These are phyloP conservation scores for Nicotiana tabacum DNA, from an alignment of 257 asterid species.

Conservation along the genomic window DNA sequence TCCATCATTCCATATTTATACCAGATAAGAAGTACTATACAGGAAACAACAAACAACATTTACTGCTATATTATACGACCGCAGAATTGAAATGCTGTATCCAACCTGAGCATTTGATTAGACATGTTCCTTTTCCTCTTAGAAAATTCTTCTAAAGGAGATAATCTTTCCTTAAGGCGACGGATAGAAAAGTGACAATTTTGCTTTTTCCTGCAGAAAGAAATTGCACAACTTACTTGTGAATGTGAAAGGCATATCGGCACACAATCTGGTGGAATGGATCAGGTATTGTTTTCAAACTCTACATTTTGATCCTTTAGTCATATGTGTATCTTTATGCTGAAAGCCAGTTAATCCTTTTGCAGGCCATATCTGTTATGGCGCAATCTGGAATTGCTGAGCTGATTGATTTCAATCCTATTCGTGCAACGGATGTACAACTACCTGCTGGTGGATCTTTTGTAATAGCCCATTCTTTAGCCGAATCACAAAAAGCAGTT, in stretches of 20 bases:
- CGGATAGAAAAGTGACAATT: background rate
- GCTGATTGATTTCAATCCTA: constrained; percentile 92
- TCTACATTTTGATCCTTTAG: constrained; percentile 3
- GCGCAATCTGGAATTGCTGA: constrained; percentile 91
- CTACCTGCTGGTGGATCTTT: constrained; percentile 87
- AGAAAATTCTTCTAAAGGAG: too few relatives aligned
- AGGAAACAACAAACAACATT: too few relatives aligned
- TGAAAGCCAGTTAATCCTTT: too few relatives aligned
- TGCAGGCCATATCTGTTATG: constrained; percentile 93
- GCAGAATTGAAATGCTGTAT: too few relatives aligned
- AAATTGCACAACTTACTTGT: constrained; percentile 90
- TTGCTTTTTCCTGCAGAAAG: constrained; percentile 48
- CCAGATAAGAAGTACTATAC: too few relatives aligned
- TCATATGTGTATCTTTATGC: background rate
- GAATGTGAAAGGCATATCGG: constrained; percentile 96
- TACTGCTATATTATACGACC: too few relatives aligned
- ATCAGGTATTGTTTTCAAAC: constrained; percentile 57
- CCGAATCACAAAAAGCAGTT: constrained; percentile 93
- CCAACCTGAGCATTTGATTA: too few relatives aligned
- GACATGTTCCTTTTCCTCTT: too few relatives aligned
- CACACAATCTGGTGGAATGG: constrained; percentile 99
- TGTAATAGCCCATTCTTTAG: constrained; percentile 85
- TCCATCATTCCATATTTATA: too few relatives aligned
- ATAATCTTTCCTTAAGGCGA: too few relatives aligned
- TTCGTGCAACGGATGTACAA: constrained; percentile 78